These are phyloP conservation scores for Penicillium sp. DNA, from an alignment of 2,329 filamentous ascomycete genomes.

Conservation along the genomic window DNA sequence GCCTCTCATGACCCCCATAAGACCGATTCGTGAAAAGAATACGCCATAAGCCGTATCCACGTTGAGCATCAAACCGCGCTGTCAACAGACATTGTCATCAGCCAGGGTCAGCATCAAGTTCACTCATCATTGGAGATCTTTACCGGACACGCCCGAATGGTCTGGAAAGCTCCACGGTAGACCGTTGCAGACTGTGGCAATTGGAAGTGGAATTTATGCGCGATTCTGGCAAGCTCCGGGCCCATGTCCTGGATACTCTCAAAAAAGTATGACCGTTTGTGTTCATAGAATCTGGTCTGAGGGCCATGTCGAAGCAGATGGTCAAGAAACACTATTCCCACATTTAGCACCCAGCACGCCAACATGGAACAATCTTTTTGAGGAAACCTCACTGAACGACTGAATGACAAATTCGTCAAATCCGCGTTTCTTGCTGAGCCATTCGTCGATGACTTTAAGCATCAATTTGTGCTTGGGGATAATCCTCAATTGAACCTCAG, in stretches of 20 bases:
- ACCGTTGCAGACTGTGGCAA: conserved; percentile 56
- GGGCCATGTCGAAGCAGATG: conserved; percentile 81
- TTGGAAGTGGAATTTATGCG: conserved; percentile 6
- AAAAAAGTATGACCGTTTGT: conserved; percentile 78
- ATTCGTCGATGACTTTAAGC: conserved; percentile 59
- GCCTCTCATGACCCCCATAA: conserved; percentile 32
- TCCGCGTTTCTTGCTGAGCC: conserved; percentile 54
- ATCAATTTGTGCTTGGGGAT: conserved; percentile 45
- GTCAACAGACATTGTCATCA: conserved; percentile 21
- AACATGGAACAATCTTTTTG: conserved; percentile 3
- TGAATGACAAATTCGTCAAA: conserved; percentile 67
- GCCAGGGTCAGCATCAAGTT: conserved; percentile 1
- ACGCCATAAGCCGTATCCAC: conserved; percentile 87
- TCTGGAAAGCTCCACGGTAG: conserved; percentile 83
- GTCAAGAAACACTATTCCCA: conserved; percentile 62
- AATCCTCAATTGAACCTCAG: not conserved
- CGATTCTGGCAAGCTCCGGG: conserved; percentile 43
- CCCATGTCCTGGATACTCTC: conserved; percentile 44
- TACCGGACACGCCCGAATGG: conserved; percentile 67
- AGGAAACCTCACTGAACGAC: conserved; percentile 58
- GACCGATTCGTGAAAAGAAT: conserved; percentile 62
- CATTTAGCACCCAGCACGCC: conserved; percentile 24
- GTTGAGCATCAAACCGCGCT: conserved; percentile 69
- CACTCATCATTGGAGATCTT: conserved; percentile 8
- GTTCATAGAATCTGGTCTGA: conserved; percentile 57